Percentiles rank a stretch among this genome's conserved stretches.
phyloP scores from a whole-genome alignment of 257 asterid species.

The Solanum dulcamara region DNA sequence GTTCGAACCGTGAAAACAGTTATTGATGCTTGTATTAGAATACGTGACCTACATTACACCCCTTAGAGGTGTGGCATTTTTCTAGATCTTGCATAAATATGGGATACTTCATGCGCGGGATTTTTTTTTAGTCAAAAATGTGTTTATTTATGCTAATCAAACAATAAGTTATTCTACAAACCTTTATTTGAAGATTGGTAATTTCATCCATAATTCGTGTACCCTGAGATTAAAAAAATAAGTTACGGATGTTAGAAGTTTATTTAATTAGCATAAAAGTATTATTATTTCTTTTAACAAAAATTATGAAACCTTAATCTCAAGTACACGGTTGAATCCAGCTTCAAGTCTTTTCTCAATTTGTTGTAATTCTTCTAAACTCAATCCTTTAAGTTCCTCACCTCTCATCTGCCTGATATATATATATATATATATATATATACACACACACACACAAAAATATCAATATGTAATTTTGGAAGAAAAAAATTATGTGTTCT shows the following conservation, averaged over 20 bases:
- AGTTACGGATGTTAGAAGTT: neutral
- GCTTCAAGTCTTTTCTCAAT: conserved; percentile 20
- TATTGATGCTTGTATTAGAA: neutral
- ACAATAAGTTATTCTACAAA: neutral
- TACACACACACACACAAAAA: neutral
- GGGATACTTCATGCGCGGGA: neutral
- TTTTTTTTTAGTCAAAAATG: neutral
- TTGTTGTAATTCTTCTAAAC: conserved; percentile 25
- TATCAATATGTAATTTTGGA: neutral
- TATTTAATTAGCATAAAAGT: neutral
- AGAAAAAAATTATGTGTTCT: neutral
- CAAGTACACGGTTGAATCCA: conserved; percentile 25
- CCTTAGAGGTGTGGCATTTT: neutral
- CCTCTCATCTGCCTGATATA: conserved; percentile 23
- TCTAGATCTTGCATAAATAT: neutral
- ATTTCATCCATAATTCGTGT: conserved; percentile 20
- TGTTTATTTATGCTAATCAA: neutral
- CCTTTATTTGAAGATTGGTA: conserved; percentile 24
- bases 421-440: too few species aligned
- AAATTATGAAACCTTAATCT: conserved; percentile 12
- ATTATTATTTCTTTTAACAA: neutral
- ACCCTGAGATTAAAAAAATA: neutral
- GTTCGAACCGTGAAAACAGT: neutral
- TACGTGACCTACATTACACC: neutral
- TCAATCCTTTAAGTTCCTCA: conserved; percentile 31